Base-by-base conservation (phyloP, 371 early-diverging fungal genomes). In the Saksenaea vasiformis region DNA sequence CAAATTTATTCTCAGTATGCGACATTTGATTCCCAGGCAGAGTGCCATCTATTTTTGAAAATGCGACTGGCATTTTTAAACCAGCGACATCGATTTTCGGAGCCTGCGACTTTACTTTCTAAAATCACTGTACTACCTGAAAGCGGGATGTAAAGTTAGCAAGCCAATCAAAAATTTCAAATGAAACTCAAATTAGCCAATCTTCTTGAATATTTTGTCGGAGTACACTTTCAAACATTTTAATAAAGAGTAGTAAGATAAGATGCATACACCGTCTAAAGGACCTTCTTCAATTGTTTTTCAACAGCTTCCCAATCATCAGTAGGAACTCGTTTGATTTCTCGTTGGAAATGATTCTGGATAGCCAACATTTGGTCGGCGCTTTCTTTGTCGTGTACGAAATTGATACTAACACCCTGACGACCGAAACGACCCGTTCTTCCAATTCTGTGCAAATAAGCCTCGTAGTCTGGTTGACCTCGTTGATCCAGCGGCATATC, bases 371-470 rank as follows among this genome's bases (percentile, higher is more conserved):
- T 91, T 60, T 91, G 85, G 38, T 84, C 72, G 79, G 81, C 85
- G 57, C 85, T 87, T 69, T 74, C 68, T 31, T 82, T 70, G 68
- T 95, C 90, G 65, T 93, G 92, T 0, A 98, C 91, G 85, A 99
- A 97, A 78, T 98, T 99, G 77, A 99, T 92, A 47, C 92, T 91
- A 22, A 98, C 95, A 26, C 99, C 99, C 0, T 87, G 88, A 61
- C 99, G 91, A 15, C 99, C 98, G 73, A 99, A 99, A 58, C 99
- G 89, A 35, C 99, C 99, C 0, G 99, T 98, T 69, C 99, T 90
- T 13, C 99, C 99, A 68, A 99, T 98, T 64, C 99, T 90, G 74
- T 99, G 99, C 38, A 99, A 82, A 70, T 99, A 99, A 0, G 98
- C 98, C 70, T 98, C 98, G 15, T 87, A 87, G 62, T 96, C 97